Evolutionary conservation across 176 grass and related monocot species (phyloP).

Genomic region (Luzula sylvatica): DNA sequence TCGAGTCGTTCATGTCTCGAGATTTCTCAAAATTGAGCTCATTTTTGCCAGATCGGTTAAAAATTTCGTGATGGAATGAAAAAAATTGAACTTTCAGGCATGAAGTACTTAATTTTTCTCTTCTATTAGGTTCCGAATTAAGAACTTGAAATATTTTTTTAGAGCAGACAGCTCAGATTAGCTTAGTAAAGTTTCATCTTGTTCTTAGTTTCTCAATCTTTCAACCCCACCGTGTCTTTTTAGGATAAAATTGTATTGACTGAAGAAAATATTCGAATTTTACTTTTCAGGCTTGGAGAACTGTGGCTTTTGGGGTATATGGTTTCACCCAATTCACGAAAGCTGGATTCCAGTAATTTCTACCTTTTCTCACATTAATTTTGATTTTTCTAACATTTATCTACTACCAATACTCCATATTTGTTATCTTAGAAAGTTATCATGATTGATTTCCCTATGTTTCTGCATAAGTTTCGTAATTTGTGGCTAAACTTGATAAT

Average conservation of each 20-base stretch:
- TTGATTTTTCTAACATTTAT: not conserved
- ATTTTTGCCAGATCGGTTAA: too few relatives aligned
- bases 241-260: not conserved
- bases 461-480: not conserved
- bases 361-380: not conserved
- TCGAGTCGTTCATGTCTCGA: too few relatives aligned
- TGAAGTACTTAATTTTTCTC: too few relatives aligned
- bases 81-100: too few relatives aligned
- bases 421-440: too few relatives aligned
- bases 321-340: conserved; percentile 94
- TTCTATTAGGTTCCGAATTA: not conserved
- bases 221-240: not conserved
- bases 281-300: conserved; percentile 62
- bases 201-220: not conserved
- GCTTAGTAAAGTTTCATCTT: too few relatives aligned
- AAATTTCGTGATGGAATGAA: too few relatives aligned
- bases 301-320: conserved; percentile 71
- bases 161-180: too few relatives aligned
- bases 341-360: conserved; percentile 61
- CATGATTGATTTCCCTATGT: not conserved
- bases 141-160: conserved; percentile 47
- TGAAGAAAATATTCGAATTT: not conserved
- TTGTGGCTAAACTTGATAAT: not conserved
- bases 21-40: too few relatives aligned
- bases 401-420: too few relatives aligned